Conservation (phyloP, 2,329 filamentous ascomycete species). For the Colletotrichum truncatum region DNA sequence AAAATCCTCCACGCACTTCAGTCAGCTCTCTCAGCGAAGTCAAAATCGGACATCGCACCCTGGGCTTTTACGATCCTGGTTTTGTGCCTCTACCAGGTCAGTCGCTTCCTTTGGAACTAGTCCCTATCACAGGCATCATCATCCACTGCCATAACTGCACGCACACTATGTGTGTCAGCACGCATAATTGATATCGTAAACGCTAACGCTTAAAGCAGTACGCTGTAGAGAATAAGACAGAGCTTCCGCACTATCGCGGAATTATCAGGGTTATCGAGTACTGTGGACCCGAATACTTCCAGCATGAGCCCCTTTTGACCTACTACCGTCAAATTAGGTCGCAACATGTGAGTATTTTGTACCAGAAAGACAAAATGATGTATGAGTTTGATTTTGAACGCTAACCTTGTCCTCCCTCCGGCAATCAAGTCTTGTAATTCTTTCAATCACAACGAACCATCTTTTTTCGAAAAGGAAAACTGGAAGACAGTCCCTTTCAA, state of each 20-base stretch:
- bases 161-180: fast-evolving
- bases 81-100: constrained; percentile 12
- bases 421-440: constrained; percentile 6
- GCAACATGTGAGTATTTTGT: background rate
- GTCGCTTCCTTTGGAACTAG: background rate
- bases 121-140: background rate
- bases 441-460: background rate
- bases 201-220: background rate
- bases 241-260: constrained; percentile 6
- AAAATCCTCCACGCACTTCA: background rate
- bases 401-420: too few species aligned
- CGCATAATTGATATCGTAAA: too few species aligned
- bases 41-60: background rate
- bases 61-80: constrained; percentile 18
- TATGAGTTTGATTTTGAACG: background rate
- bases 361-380: too few species aligned
- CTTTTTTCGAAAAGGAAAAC: constrained; percentile 1
- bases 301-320: constrained; percentile 17
- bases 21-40: background rate
- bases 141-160: background rate
- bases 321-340: constrained; percentile 1
- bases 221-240: background rate
- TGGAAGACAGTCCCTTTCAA: constrained; percentile 16
- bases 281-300: constrained; percentile 17
- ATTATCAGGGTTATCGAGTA: background rate